phyloP scores from a whole-genome alignment of 176 grass and related monocot species.

The Lolium rigidum region DNA sequence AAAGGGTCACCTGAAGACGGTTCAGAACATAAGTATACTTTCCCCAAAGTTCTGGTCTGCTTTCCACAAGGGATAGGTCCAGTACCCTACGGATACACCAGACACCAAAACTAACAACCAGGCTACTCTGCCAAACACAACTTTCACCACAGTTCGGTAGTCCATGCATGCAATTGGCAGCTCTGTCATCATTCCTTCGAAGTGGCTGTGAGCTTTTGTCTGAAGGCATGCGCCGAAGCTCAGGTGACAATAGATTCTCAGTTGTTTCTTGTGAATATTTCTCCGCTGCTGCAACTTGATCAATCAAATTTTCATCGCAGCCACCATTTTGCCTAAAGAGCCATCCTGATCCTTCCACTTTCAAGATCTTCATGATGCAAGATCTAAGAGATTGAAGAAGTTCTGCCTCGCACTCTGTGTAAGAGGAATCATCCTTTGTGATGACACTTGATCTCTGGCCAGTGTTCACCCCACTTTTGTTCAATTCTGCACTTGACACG shows the following conservation, averaged over 20 bases:
- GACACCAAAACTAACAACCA: constrained; percentile 91
- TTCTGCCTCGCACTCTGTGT: constrained; percentile 71
- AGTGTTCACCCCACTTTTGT: constrained; percentile 45
- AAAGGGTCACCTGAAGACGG: constrained; percentile 80
- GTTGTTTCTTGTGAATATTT: constrained; percentile 51
- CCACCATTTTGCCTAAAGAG: constrained; percentile 86
- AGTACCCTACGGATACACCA: constrained; percentile 85
- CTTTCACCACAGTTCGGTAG: constrained; percentile 81
- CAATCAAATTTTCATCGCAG: constrained; percentile 84
- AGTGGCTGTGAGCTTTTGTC: neutral
- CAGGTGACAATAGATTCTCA: constrained; percentile 42
- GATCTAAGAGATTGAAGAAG: constrained; percentile 79
- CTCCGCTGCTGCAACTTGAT: constrained; percentile 69
- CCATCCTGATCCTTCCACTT: constrained; percentile 85
- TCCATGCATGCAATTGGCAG: constrained; percentile 20
- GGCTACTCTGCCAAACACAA: constrained; percentile 76
- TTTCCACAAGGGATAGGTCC: constrained; percentile 87
- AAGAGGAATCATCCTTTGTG: constrained; percentile 65
- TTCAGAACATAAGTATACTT: constrained; percentile 99
- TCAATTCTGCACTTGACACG: constrained; percentile 55
- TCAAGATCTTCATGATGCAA: constrained; percentile 78
- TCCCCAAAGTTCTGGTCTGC: constrained; percentile 97
- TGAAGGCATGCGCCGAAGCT: constrained; percentile 38
- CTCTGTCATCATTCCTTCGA: constrained; percentile 7
- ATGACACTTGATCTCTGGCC: constrained; percentile 48